phyloP scores from a whole-genome alignment of 2,329 filamentous ascomycete species.

The Arthrinium puccinioides region DNA sequence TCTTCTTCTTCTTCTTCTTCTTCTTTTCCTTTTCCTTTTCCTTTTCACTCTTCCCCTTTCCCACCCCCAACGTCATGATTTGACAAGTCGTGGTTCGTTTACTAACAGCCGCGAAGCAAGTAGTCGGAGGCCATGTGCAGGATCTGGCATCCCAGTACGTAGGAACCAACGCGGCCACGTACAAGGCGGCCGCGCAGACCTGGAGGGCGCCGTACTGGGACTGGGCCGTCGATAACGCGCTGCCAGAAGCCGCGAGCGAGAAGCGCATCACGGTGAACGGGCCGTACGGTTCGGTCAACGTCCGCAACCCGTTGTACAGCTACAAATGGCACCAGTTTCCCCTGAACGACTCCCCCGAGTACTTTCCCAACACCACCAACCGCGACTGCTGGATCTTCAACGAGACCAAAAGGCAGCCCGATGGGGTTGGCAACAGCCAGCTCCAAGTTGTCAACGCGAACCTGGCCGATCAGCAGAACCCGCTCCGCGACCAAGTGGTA shows the following conservation, averaged over 20 bases:
- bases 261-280: conserved; percentile 25
- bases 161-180: conserved; percentile 22
- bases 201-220: conserved; percentile 49
- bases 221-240: conserved; percentile 35
- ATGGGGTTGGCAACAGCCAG: conserved; percentile 26
- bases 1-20: background rate
- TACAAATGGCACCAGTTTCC: conserved; percentile 39
- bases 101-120: conserved; percentile 33
- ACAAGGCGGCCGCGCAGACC: conserved; percentile 35
- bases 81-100: background rate
- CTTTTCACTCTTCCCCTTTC: background rate
- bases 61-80: too few relatives aligned
- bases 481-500: conserved; percentile 34
- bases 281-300: conserved; percentile 27
- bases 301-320: conserved; percentile 45
- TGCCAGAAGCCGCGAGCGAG: conserved; percentile 33
- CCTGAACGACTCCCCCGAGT: conserved; percentile 18
- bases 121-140: conserved; percentile 37
- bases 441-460: conserved; percentile 28
- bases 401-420: conserved; percentile 32
- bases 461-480: conserved; percentile 16
- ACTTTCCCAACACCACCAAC: conserved; percentile 27
- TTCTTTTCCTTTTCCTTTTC: too few relatives aligned
- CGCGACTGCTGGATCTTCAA: conserved; percentile 20
- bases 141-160: conserved; percentile 38